These are phyloP conservation scores for Wallacemonas sp. DNA, from an alignment of 208 protist genomes.

Conservation along the genomic window DNA sequence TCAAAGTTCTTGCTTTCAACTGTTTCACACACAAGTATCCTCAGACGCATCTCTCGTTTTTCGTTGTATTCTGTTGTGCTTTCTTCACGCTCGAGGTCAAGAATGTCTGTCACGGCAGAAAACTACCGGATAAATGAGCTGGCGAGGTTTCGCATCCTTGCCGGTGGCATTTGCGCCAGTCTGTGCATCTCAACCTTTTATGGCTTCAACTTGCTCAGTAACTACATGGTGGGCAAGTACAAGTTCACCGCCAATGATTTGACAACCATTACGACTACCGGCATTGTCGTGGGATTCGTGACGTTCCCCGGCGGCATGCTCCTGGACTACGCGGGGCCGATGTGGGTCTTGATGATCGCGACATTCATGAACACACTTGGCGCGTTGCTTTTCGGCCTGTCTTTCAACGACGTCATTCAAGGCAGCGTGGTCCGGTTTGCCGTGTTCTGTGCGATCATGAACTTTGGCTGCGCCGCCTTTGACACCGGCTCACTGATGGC, in stretches of 20 bases:
- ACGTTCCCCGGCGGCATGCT: constrained; percentile 30
- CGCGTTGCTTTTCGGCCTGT: constrained; percentile 42
- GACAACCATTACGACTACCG: constrained; percentile 29
- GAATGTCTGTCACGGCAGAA: constrained; percentile 11
- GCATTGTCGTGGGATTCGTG: constrained; percentile 27
- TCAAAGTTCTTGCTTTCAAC: too few species aligned
- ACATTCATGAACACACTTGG: constrained; percentile 9
- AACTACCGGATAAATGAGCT: constrained; percentile 11
- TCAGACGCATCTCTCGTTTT: too few species aligned
- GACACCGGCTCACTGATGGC: constrained; percentile 67
- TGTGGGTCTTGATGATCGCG: constrained; percentile 1
- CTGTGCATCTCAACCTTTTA: constrained; percentile 19
- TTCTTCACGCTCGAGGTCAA: constrained; percentile 15
- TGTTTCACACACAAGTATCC: too few species aligned
- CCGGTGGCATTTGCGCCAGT: constrained; percentile 15
- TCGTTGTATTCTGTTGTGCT: too few species aligned
- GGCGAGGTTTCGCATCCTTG: constrained; percentile 15
- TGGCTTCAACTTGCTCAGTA: constrained; percentile 23
- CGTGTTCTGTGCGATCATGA: constrained; percentile 54
- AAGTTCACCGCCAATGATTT: constrained; percentile 23
- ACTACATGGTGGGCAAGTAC: constrained; percentile 21
- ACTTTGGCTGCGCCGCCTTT: constrained; percentile 48
- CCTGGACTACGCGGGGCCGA: constrained; percentile 27
- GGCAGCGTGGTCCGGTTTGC: constrained; percentile 24
- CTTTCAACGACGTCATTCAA: constrained; percentile 45